Evolutionary conservation across 495 filamentous ascomycete species (phyloP).

Genomic region (Xylaria castorea): DNA sequence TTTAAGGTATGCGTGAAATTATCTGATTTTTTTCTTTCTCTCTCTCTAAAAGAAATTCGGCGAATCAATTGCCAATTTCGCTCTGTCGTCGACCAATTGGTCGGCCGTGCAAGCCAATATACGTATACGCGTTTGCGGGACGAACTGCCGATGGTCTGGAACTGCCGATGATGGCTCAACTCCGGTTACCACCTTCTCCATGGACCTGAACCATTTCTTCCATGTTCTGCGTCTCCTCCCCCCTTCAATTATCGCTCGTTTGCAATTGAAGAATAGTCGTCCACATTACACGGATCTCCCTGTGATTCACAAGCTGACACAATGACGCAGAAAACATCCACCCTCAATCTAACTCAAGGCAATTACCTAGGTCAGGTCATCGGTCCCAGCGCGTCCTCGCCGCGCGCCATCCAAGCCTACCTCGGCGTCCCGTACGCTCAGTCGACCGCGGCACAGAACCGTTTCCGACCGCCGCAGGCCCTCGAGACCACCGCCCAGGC

Average conservation of each 20-base stretch:
- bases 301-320: slow-evolving; percentile 28
- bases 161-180: slow-evolving; percentile 16
- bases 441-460: slow-evolving; percentile 59
- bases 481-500: slow-evolving; percentile 37
- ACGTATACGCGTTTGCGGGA: neutral
- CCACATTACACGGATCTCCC: neutral
- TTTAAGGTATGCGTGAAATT: neutral
- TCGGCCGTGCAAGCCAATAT: no score
- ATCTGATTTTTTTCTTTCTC: neutral
- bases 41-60: neutral
- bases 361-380: slow-evolving; percentile 58
- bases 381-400: slow-evolving; percentile 43
- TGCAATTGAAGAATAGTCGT: neutral
- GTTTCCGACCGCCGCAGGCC: slow-evolving; percentile 60
- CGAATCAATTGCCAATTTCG: neutral
- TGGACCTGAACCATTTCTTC: neutral
- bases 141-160: slow-evolving; percentile 18
- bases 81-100: neutral
- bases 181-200: neutral
- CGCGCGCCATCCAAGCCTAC: slow-evolving; percentile 61
- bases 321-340: slow-evolving; percentile 36
- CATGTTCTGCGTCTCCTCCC: neutral
- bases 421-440: slow-evolving; percentile 68
- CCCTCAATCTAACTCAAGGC: slow-evolving; percentile 56
- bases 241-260: neutral